phyloP scores from a whole-genome alignment of 768 basidiomycete species.

The Botryobasidium botryosum region DNA sequence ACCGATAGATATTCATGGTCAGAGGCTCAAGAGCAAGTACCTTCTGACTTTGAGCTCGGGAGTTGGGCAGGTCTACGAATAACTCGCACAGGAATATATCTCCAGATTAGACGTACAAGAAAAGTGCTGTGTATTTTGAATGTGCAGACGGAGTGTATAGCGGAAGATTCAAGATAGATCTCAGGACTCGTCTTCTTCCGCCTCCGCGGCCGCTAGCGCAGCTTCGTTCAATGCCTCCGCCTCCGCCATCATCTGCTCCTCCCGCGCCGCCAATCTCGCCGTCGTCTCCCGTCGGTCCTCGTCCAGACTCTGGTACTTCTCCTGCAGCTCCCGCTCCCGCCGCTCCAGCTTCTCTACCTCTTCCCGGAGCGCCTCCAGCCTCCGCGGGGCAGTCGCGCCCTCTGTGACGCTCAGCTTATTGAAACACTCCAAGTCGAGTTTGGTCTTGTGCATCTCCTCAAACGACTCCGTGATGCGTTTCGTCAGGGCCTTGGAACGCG shows the following conservation, averaged over 20 bases:
- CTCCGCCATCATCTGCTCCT: slow-evolving; percentile 76
- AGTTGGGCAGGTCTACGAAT: too few species aligned
- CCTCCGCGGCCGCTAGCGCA: slow-evolving; percentile 9
- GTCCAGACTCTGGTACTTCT: slow-evolving; percentile 68
- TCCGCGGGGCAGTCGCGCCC: slow-evolving; percentile 52
- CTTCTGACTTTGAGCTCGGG: too few species aligned
- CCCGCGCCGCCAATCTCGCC: slow-evolving; percentile 41
- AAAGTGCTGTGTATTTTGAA: too few species aligned
- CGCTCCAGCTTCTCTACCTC: slow-evolving; percentile 71
- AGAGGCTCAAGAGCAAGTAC: too few species aligned
- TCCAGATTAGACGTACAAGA: too few species aligned
- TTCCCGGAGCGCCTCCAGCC: slow-evolving; percentile 64
- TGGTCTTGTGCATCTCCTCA: slow-evolving; percentile 45
- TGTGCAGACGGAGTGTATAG: too few species aligned
- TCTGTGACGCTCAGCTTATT: slow-evolving; percentile 55
- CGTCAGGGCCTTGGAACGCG: slow-evolving; percentile 46
- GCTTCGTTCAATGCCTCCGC: slow-evolving; percentile 58
- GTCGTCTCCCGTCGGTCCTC: slow-evolving; percentile 45
- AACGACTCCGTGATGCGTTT: slow-evolving; percentile 51
- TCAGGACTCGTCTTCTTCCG: slow-evolving; percentile 2
- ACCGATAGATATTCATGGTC: too few species aligned
- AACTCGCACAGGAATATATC: too few species aligned
- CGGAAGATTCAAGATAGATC: neutral
- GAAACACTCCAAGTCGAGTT: slow-evolving; percentile 69
- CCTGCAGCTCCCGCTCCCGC: slow-evolving; percentile 65